Evolutionary conservation across 208 protist genomes (phyloP).

Genomic region (Naegleria lovaniensis): DNA sequence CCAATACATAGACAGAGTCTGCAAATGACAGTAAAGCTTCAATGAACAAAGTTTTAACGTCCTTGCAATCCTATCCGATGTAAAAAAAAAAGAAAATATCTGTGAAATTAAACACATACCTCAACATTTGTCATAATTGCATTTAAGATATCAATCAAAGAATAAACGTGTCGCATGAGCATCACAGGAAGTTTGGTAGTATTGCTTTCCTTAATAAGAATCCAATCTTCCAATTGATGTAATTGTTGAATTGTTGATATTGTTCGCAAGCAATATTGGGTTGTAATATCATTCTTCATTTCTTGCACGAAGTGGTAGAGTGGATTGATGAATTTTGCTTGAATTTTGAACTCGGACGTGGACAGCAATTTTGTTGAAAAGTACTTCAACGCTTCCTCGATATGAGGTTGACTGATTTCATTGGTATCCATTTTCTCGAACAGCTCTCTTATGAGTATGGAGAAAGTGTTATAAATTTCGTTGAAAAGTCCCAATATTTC

Average conservation of each 20-base stretch:
- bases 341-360: neutral
- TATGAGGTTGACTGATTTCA: neutral
- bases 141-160: neutral
- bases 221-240: neutral
- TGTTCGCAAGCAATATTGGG: neutral
- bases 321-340: neutral
- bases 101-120: neutral
- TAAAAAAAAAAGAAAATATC: neutral
- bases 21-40: neutral
- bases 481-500: neutral
- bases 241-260: neutral
- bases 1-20: neutral
- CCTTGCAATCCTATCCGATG: neutral
- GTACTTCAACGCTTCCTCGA: neutral
- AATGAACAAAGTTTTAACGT: neutral
- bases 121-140: neutral
- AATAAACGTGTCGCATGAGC: neutral
- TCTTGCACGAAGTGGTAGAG: neutral
- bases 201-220: neutral
- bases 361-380: neutral
- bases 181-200: neutral
- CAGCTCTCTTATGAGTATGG: neutral
- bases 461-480: neutral
- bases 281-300: neutral
- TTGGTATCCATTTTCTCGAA: neutral